Evolutionary conservation across 345 rosid species (phyloP).

Genomic region (Syzygium jambos): DNA sequence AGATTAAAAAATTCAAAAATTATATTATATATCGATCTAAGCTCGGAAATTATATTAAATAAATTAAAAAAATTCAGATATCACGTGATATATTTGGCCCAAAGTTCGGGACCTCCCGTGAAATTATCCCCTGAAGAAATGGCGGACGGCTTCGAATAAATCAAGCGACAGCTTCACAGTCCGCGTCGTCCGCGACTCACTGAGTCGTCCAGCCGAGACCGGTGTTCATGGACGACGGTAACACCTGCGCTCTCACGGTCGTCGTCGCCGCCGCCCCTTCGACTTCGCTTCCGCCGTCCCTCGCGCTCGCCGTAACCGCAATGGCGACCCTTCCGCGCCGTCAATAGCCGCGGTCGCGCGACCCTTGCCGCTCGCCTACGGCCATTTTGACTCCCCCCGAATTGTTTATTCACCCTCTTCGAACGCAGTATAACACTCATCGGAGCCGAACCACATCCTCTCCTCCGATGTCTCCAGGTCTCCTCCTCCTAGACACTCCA

Average conservation of each 20-base stretch:
- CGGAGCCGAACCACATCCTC: neutral
- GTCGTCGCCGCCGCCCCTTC: neutral
- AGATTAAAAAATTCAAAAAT: too few species aligned
- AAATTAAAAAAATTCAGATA: too few species aligned
- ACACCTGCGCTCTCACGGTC: neutral
- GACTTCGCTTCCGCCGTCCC: neutral
- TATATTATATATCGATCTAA: too few species aligned
- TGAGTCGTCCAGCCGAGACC: too few species aligned
- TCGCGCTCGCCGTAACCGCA: neutral
- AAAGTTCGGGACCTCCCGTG: too few species aligned
- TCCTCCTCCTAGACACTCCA: slow-evolving; percentile 2
- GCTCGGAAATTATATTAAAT: too few species aligned
- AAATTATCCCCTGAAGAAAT: neutral
- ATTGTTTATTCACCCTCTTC: neutral
- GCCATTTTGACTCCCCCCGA: neutral
- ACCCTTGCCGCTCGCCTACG: neutral
- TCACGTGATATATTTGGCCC: too few species aligned
- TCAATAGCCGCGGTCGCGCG: neutral
- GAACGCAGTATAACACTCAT: neutral
- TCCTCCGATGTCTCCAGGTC: slow-evolving; percentile 37
- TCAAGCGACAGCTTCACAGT: neutral
- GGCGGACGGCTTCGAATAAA: neutral
- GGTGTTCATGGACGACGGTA: too few species aligned
- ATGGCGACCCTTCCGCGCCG: neutral
- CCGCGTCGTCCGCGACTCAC: neutral